A percentile compares a stretch with the other conserved stretches of the same genome.
Evolutionary conservation across 2,329 filamentous ascomycete species (phyloP).

Genomic region (Tolypocladium inflatum): DNA sequence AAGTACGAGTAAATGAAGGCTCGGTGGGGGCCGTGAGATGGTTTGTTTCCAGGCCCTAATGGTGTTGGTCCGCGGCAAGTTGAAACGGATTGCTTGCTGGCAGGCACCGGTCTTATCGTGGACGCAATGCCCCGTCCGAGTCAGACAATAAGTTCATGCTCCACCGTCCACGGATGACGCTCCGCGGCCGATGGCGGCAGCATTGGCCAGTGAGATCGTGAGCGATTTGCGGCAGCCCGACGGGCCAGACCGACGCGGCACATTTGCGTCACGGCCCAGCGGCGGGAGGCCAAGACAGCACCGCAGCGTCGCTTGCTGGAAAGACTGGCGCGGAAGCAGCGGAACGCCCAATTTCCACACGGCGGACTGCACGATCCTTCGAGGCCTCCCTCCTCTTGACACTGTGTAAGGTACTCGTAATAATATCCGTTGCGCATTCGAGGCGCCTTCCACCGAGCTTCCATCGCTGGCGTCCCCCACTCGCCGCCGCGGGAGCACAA

Average conservation of each 20-base stretch:
- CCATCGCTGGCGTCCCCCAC: not conserved
- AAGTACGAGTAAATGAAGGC: not conserved
- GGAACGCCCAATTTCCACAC: not conserved
- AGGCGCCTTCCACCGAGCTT: not conserved
- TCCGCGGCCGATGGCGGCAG: not conserved
- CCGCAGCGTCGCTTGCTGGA: not conserved
- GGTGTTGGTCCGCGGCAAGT: not conserved
- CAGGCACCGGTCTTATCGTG: not conserved
- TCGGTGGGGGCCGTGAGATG: no score
- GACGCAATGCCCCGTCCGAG: not conserved
- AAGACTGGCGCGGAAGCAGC: not conserved
- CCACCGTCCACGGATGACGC: not conserved
- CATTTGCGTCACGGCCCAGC: not conserved
- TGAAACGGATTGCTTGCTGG: not conserved
- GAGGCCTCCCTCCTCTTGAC: not conserved
- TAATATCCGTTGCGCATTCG: not conserved
- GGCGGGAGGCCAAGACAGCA: no score
- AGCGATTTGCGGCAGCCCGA: not conserved
- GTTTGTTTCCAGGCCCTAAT: no score
- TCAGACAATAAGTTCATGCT: not conserved
- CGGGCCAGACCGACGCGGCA: not conserved
- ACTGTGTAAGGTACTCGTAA: not conserved
- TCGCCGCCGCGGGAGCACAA: not conserved
- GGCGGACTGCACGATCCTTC: not conserved
- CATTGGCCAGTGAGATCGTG: not conserved